phyloP scores from a whole-genome alignment of 176 grass and related monocot species.

The Zea mays region Zm-B73-REFERENCE-NAM-5.0 NC_050102.1:170806501-170807000 shows the following conservation, averaged over 20 bases:
- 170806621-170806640: constrained; percentile 65
- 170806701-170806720: constrained; percentile 59
- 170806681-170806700: constrained; percentile 44
- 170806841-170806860: constrained; percentile 61
- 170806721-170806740: constrained; percentile 79
- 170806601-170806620: constrained; percentile 63
- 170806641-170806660: constrained; percentile 43
- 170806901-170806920: constrained; percentile 46
- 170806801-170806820: not conserved
- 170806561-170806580: constrained; percentile 16
- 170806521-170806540: not conserved
- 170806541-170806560: not conserved
- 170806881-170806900: constrained; percentile 68
- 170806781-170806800: not conserved
- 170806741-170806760: constrained; percentile 53
- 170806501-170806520: constrained; percentile 18
- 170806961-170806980: constrained; percentile 54
- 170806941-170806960: constrained; percentile 51
- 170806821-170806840: not conserved
- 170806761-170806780: not conserved
- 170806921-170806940: constrained; percentile 56
- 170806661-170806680: constrained; percentile 44
- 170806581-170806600: constrained; percentile 38
- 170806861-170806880: constrained; percentile 59
- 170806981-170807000: constrained; percentile 63